Base-by-base conservation (phyloP, 352 stramenopile species). In the Phytophthora kernoviae region DNA sequence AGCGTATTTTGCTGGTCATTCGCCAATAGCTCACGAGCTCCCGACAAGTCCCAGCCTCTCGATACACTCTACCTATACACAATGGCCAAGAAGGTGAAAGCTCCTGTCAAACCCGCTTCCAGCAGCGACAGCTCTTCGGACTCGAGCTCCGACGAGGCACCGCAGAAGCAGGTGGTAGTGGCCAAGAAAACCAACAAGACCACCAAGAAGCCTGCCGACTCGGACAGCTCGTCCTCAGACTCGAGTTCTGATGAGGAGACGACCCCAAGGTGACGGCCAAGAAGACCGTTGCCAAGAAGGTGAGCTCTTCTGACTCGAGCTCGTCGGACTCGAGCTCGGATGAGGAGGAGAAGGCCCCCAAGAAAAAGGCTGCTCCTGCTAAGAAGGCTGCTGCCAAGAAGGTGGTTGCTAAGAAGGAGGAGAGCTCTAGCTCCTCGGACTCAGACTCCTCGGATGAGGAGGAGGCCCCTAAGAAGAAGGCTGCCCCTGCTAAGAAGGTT, bases 161-260 rank as follows among this genome's bases (percentile, higher is more conserved):
- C 73, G 43, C 62, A 73, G 40, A 84, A 88, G 64, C 73, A 84
- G 64, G 62, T 72, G 15, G 62, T 76, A 17, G 61, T 62, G 2
- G 58, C 71, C 36, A 93, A 93, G 75, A 92, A 91, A 68, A 69
- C 24, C 34, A 49, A 48, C 17, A 85, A 87, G 59, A 67, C 17
- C 2, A 54, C 51, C 22, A 79, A 79, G 54, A 84, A 84, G 65
- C 44, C 65, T n/a, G 66, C 70, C 2, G 37, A 8, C 37, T 58
- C 1, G 45, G 24, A 30, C 24, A 6, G 40, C 43, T 36, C 52
- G 6, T 50, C 21, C 15, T 65, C 52, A 21, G 37, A 56, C 18
- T 17, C 59, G 65, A 51, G 36, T 11, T 54, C 56, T 4, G 48
- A 71, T 49, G 79, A 89, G 44, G 79, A 92, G 30, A 60, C 77